These are phyloP conservation scores for Striga asiatica DNA, from an alignment of 257 asterid species.

Conservation along the genomic window DNA sequence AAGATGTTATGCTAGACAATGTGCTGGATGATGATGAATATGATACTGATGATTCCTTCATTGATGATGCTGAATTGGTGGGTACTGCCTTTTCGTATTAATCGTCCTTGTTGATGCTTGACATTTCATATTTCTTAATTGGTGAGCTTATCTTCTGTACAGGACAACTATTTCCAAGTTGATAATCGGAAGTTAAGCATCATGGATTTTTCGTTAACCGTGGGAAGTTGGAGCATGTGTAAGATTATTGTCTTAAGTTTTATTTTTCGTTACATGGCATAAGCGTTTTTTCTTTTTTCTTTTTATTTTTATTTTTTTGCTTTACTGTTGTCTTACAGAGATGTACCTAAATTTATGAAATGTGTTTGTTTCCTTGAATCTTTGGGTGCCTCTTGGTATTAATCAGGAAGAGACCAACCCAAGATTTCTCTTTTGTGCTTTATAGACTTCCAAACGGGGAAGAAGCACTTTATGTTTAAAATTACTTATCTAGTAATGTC, in stretches of 20 bases:
- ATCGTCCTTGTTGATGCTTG: not conserved
- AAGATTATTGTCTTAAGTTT: conserved; percentile 25
- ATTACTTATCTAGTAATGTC: not conserved
- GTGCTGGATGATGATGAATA: conserved; percentile 86
- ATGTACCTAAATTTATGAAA: not conserved
- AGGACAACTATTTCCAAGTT: conserved; percentile 87
- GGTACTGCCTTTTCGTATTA: conserved; percentile 21
- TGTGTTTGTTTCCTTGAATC: no score
- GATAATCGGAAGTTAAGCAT: conserved; percentile 73
- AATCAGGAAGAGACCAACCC: no score
- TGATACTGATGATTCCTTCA: conserved; percentile 85
- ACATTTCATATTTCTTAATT: conserved; percentile 1
- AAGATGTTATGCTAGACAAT: conserved; percentile 61
- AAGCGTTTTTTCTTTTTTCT: no score
- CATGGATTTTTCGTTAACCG: conserved; percentile 84
- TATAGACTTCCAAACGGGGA: not conserved
- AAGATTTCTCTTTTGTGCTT: no score
- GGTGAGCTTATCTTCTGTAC: conserved; percentile 24
- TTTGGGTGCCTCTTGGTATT: no score
- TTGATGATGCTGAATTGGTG: conserved; percentile 85
- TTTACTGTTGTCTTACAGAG: not conserved
- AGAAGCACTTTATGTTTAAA: not conserved
- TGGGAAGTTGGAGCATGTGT: conserved; percentile 78
- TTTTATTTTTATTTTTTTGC: not conserved
- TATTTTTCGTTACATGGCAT: not conserved